Evolutionary conservation across 2,329 filamentous ascomycete genomes (phyloP).

Genomic region (Calonectria pseudoreteaudii): DNA sequence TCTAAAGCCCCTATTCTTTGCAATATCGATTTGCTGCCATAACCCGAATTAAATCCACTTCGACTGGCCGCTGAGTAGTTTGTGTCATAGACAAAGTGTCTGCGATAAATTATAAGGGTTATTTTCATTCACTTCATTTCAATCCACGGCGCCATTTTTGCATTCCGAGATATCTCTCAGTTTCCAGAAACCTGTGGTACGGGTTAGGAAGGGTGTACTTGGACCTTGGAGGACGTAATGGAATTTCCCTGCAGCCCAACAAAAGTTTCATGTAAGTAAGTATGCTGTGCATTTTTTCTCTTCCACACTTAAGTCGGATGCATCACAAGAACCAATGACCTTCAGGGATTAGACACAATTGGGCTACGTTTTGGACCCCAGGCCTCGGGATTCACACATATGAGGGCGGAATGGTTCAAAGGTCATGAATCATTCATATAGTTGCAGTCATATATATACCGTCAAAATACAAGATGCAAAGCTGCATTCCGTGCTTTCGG

Average conservation of each 20-base stretch:
- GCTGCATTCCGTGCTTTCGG: background rate
- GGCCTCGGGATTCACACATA: background rate
- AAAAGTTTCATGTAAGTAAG: background rate
- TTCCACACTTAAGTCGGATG: background rate
- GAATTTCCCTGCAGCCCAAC: background rate
- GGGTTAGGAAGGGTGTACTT: background rate
- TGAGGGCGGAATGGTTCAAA: background rate
- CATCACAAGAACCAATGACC: background rate
- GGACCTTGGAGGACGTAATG: background rate
- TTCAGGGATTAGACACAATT: background rate
- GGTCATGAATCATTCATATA: background rate
- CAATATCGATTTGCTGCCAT: background rate
- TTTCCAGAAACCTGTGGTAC: background rate
- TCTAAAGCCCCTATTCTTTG: too few species aligned
- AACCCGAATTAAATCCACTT: background rate
- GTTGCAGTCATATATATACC: background rate
- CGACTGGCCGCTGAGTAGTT: background rate
- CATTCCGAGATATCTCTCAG: background rate
- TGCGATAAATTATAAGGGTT: background rate
- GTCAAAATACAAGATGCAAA: background rate
- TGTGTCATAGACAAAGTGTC: background rate
- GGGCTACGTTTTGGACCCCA: background rate
- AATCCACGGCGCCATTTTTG: background rate
- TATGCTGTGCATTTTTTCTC: accelerated
- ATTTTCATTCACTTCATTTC: background rate